phyloP scores from a whole-genome alignment of 2,329 filamentous ascomycete species.

The Penicillium sp. region DNA sequence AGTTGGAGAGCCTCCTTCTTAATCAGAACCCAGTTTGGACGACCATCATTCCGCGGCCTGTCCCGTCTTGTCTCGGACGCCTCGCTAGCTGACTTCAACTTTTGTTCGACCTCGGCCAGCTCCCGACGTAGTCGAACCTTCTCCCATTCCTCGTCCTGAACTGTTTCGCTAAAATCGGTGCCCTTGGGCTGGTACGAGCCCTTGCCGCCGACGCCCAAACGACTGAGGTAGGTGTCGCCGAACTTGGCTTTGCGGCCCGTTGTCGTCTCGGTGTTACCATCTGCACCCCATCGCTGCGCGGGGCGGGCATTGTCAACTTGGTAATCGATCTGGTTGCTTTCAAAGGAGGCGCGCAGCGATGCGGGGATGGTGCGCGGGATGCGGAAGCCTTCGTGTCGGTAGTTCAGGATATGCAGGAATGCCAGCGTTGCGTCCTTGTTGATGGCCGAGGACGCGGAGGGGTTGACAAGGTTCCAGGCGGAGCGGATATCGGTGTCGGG shows the following conservation, averaged over 20 bases:
- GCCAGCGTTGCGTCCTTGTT: constrained; percentile 93
- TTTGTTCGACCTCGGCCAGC: constrained; percentile 80
- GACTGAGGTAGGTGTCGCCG: constrained; percentile 91
- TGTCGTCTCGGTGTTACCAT: constrained; percentile 72
- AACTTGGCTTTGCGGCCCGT: constrained; percentile 96
- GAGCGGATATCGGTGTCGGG: constrained; percentile 78
- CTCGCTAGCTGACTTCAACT: constrained; percentile 77
- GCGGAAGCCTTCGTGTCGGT: constrained; percentile 89
- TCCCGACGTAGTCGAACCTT: constrained; percentile 94
- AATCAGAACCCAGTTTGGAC: constrained; percentile 82
- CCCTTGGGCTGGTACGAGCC: constrained; percentile 76
- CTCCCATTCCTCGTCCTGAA: constrained; percentile 91
- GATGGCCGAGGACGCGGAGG: constrained; percentile 74
- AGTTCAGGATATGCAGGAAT: constrained; percentile 95
- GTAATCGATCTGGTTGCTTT: constrained; percentile 96
- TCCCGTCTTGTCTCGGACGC: constrained; percentile 62
- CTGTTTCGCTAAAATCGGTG: constrained; percentile 83
- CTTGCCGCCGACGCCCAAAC: constrained; percentile 73
- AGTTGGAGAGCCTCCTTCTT: constrained; percentile 93
- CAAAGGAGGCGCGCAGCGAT: constrained; percentile 85
- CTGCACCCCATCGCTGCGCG: constrained; percentile 73
- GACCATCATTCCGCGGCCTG: constrained; percentile 59
- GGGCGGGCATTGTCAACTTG: constrained; percentile 75
- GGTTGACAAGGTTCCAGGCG: constrained; percentile 97
- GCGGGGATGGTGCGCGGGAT: constrained; percentile 90